A percentile compares a stretch with the other conserved stretches of the same genome.
Evolutionary conservation across 192 early-diverging fungal species (phyloP).

Genomic region (Anaeromyces robustus): DNA sequence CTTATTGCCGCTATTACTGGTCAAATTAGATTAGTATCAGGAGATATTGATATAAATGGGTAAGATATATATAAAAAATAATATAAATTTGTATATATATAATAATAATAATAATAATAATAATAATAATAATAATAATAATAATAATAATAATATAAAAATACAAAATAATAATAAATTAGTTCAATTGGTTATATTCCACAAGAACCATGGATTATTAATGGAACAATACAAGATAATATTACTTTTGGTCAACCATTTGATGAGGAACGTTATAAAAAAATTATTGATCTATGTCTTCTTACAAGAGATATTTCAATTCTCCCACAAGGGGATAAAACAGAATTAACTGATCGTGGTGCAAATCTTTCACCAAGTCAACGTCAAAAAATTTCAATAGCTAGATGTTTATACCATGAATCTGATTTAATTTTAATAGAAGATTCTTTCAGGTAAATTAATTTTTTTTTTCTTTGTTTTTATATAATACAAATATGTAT

Average conservation of each 20-base stretch:
- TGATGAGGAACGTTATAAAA: slow-evolving; percentile 36
- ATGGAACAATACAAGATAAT: slow-evolving; percentile 55
- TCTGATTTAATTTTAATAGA: background rate
- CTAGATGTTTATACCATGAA: slow-evolving; percentile 12
- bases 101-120: too few species aligned
- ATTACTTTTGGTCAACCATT: slow-evolving; percentile 57
- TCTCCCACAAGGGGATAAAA: background rate
- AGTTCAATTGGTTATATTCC: slow-evolving; percentile 42
- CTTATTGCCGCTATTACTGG: slow-evolving; percentile 52
- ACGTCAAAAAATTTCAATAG: slow-evolving; percentile 44
- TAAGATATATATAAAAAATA: too few species aligned
- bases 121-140: too few species aligned
- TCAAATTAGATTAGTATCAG: slow-evolving; percentile 34
- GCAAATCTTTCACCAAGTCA: slow-evolving; percentile 65
- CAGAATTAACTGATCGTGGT: slow-evolving; percentile 8
- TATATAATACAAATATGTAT: too few species aligned
- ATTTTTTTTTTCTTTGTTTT: too few species aligned
- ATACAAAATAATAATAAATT: background rate
- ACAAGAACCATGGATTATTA: slow-evolving; percentile 56
- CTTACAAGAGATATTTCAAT: background rate
- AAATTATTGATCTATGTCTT: slow-evolving; percentile 26
- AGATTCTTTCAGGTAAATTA: background rate
- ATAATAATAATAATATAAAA: background rate
- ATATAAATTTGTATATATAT: too few species aligned
- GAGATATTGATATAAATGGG: slow-evolving; percentile 6